Conservation (phyloP, 352 stramenopile species). For the Pythium dissimile region DNA sequence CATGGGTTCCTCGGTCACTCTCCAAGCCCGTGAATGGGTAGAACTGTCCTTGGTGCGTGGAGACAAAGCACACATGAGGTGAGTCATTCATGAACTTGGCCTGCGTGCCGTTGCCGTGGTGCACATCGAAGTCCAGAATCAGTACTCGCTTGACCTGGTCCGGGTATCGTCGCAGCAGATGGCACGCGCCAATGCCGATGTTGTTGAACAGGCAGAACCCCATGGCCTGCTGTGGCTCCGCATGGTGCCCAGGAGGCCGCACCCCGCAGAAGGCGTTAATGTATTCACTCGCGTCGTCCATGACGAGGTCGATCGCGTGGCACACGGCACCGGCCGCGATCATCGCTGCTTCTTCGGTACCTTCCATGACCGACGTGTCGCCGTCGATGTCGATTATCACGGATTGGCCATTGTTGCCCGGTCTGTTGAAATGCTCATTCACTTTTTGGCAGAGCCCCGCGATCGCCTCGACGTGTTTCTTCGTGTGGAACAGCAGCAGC, state of each 20-base stretch:
- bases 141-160: slow-evolving; percentile 48
- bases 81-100: slow-evolving; percentile 66
- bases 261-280: slow-evolving; percentile 55
- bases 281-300: slow-evolving; percentile 17
- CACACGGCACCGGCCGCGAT: slow-evolving; percentile 30
- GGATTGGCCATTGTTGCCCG: not conserved
- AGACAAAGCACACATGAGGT: slow-evolving; percentile 40
- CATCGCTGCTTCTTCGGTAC: slow-evolving; percentile 29
- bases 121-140: slow-evolving; percentile 89
- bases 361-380: slow-evolving; percentile 32
- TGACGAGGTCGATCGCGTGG: slow-evolving; percentile 41
- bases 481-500: slow-evolving; percentile 33
- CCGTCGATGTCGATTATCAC: slow-evolving; percentile 29
- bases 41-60: slow-evolving; percentile 52
- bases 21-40: slow-evolving; percentile 64
- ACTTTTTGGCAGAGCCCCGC: slow-evolving; percentile 19
- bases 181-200: slow-evolving; percentile 67
- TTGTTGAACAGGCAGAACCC: slow-evolving; percentile 90
- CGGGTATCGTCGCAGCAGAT: slow-evolving; percentile 35
- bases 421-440: not conserved
- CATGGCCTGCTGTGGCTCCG: slow-evolving; percentile 59
- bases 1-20: slow-evolving; percentile 43
- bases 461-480: slow-evolving; percentile 27
- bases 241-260: slow-evolving; percentile 84
- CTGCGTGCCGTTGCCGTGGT: slow-evolving; percentile 89